Percentiles rank a stretch among this genome's conserved stretches.
These are phyloP conservation scores for Colletotrichum sojae DNA, from an alignment of 2,329 filamentous ascomycete species.

Conservation along the genomic window DNA sequence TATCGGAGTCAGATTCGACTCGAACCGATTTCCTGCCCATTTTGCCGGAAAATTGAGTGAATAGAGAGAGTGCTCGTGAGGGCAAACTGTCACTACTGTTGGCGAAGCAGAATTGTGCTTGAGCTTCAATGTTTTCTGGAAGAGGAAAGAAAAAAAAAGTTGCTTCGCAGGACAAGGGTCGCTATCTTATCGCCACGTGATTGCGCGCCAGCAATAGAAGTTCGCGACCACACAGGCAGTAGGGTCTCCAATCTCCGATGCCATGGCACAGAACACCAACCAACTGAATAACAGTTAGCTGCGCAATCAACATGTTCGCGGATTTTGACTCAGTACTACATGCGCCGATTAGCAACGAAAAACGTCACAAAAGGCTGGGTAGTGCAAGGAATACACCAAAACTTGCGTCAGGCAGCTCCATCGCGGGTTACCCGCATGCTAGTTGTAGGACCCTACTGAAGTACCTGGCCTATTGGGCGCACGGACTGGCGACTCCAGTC, in stretches of 20 bases:
- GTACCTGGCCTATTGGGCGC: background rate
- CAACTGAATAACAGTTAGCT: too few species aligned
- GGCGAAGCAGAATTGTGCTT: background rate
- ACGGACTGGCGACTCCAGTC: conserved; percentile 12
- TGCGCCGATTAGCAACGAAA: too few species aligned
- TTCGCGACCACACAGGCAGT: background rate
- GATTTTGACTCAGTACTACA: too few species aligned
- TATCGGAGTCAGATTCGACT: conserved; percentile 30
- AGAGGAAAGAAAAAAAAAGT: conserved; percentile 25
- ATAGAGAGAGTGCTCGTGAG: background rate
- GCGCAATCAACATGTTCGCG: too few species aligned
- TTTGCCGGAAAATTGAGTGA: background rate
- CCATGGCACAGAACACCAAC: too few species aligned
- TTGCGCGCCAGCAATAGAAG: too few species aligned
- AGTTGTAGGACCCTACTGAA: background rate
- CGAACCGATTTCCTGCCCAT: conserved; percentile 29
- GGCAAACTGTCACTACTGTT: background rate
- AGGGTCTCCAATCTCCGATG: conserved; percentile 12
- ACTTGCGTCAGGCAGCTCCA: too few species aligned
- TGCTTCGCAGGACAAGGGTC: conserved; percentile 15
- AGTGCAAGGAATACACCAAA: too few species aligned
- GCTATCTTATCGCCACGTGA: conserved; percentile 39
- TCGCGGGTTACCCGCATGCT: too few species aligned
- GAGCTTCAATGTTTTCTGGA: conserved; percentile 1
- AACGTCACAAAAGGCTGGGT: too few species aligned